A percentile compares a stretch with the other conserved stretches of the same genome.
Evolutionary conservation across 768 basidiomycete genomes (phyloP).

Genomic region (Trametes cubensis): DNA sequence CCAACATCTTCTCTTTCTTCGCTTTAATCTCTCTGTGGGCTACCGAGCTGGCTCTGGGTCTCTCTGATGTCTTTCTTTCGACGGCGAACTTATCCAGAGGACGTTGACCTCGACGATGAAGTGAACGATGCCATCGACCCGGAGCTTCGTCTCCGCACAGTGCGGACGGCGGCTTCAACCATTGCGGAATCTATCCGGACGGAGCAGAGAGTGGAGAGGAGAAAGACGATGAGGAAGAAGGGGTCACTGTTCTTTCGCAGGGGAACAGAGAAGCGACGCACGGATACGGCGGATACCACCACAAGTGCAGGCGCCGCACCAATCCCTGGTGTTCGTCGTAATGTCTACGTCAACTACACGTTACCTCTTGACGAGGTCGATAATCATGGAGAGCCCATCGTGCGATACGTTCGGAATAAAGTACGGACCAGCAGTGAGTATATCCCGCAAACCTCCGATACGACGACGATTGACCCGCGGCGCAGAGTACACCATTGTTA

Average conservation of each 20-base stretch:
- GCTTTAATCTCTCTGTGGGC: conserved; percentile 9
- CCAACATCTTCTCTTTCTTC: conserved; percentile 8
- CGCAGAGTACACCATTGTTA: conserved; percentile 85
- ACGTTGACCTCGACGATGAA: conserved; percentile 54
- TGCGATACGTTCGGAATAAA: conserved; percentile 88
- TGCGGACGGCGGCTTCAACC: conserved; percentile 90
- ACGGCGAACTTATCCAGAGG: conserved; percentile 39
- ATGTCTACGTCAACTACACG: conserved; percentile 79
- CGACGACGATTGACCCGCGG: conserved; percentile 1
- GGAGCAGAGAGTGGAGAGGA: conserved; percentile 67
- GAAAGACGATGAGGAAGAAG: conserved; percentile 51
- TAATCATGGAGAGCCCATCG: conserved; percentile 72
- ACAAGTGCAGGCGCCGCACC: conserved; percentile 37
- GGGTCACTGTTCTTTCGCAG: conserved; percentile 59
- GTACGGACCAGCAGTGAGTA: conserved; percentile 87
- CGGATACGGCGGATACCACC: conserved; percentile 33
- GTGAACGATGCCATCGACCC: conserved; percentile 76
- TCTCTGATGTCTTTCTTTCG: conserved; percentile 41
- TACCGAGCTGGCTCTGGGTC: conserved; percentile 24
- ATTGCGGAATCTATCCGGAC: conserved; percentile 84
- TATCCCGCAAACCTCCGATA: not conserved
- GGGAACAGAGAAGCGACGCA: conserved; percentile 53
- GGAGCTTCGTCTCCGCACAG: conserved; percentile 83
- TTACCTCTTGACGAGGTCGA: conserved; percentile 68
- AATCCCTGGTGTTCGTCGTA: conserved; percentile 58